Evolutionary conservation across 1,284 basidiomycete genomes (phyloP), one percentile per base, ranked within the genome.

Genomic region (Phylloboletellus chloephorus): DNA sequence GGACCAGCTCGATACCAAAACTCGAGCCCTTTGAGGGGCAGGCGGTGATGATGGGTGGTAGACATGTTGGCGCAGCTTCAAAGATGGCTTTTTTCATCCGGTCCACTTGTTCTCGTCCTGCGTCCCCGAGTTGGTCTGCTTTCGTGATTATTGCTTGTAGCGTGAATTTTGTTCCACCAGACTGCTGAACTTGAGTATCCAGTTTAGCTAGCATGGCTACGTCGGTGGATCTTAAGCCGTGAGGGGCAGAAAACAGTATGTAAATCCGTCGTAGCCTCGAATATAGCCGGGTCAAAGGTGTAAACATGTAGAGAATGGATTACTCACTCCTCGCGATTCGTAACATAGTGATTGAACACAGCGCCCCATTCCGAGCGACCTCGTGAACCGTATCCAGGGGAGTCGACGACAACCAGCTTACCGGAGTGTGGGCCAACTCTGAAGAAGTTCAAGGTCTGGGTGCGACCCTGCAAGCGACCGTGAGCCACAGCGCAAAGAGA

Each of bases 141-240:
- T 86, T 87, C 17, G 85, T 87, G 52, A 88, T 71, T 38, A 88
- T 65, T 2, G 81, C 69, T 53, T 88, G 85, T 1, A 87, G 56
- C 0, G 79, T 78, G 56, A 76, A 78, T 8, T 65, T 66, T 2
- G 57, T 59, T 7, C 68, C 67, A 4, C 57, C 58, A 3, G 61
- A 61, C 8, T 64, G 55, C 34, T 72, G 61, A 41, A 58, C 57
- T 26, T 51, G 58, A 22, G 41, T 21, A 16, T 57, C 53, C 75
- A 74, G 29, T 79, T 68, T 44, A 69, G 67, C 16, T 3, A 88
- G 69, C 82, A 88, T 86, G 37, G 68, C 65, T 8, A 59, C 57
- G 53, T 88, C 85, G 20, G 63, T 65, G 11, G 67, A 59, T 41
- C 72, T 75, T 7, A 86, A 44, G 0, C 76, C 72, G 48, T 88